phyloP scores from a whole-genome alignment of 2,329 filamentous ascomycete species.

The Trichoderma semiorbis region DNA sequence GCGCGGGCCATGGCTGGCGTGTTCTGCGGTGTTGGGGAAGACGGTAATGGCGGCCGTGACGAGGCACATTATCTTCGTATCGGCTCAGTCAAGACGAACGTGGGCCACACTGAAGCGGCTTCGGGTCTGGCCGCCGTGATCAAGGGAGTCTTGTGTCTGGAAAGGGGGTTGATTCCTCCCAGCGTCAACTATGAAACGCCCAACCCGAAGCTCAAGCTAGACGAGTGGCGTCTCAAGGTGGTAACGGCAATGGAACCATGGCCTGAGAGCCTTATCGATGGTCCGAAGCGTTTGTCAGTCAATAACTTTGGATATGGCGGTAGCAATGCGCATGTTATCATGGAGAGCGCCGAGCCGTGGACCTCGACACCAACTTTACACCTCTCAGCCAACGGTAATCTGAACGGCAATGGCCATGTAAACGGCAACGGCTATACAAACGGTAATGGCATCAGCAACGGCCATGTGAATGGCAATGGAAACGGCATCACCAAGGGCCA shows the following conservation, averaged over 20 bases:
- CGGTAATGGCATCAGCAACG: not conserved
- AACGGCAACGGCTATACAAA: not conserved
- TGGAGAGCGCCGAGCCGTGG: not conserved
- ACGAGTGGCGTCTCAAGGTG: constrained; percentile 23
- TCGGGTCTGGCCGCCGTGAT: constrained; percentile 25
- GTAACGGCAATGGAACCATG: constrained; percentile 19
- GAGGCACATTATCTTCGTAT: constrained; percentile 12
- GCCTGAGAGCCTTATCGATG: constrained; percentile 16
- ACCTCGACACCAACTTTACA: not conserved
- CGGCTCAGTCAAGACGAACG: constrained; percentile 28
- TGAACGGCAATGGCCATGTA: not conserved
- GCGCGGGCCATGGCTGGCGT: not conserved
- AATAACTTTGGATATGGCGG: constrained; percentile 36
- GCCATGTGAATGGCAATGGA: not conserved
- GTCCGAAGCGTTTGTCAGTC: constrained; percentile 23
- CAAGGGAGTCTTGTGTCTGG: not conserved
- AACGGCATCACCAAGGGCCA: not conserved
- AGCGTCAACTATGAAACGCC: not conserved
- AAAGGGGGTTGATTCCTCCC: not conserved
- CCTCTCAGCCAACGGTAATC: not conserved
- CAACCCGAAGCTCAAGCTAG: not conserved
- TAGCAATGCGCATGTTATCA: constrained; percentile 13
- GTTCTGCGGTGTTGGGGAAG: not conserved
- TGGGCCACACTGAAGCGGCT: constrained; percentile 28
- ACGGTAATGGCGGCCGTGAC: constrained; percentile 16